Evolutionary conservation across 2,329 filamentous ascomycete species (phyloP).

Genomic region (Hymenoscyphus scutula): DNA sequence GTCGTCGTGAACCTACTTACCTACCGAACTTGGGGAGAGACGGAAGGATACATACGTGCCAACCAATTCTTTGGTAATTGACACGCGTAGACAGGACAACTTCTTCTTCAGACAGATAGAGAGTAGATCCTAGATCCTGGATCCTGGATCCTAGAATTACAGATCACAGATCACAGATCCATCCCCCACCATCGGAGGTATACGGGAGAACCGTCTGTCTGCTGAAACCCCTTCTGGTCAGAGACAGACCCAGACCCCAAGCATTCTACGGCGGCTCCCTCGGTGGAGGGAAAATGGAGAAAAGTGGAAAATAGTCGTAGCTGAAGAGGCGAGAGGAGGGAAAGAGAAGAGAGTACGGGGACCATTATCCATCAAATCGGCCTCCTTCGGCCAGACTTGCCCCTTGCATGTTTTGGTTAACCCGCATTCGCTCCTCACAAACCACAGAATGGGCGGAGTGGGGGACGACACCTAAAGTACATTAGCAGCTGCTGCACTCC

Average conservation of each 20-base stretch:
- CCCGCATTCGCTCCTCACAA: neutral
- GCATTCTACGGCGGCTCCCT: conserved; percentile 3
- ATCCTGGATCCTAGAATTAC: too few relatives aligned
- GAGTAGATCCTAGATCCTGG: neutral
- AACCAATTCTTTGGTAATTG: neutral
- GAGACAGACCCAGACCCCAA: neutral
- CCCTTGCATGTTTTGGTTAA: neutral
- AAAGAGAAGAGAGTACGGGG: neutral
- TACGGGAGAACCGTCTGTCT: too few relatives aligned
- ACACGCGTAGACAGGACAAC: neutral
- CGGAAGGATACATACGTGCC: neutral
- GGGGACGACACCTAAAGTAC: neutral
- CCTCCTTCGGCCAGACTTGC: neutral
- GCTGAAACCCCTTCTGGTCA: neutral
- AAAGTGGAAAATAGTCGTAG: too few relatives aligned
- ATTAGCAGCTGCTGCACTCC: neutral
- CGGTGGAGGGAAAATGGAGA: too few relatives aligned
- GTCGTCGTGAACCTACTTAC: neutral
- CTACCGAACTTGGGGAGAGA: too few relatives aligned
- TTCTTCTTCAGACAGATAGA: neutral
- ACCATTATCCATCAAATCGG: neutral
- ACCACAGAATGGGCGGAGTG: neutral
- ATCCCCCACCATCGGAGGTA: neutral
- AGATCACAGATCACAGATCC: too few relatives aligned
- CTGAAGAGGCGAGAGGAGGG: neutral